Evolutionary conservation across 1,139 yeast species (phyloP), one percentile per base, ranked within the genome.

Genomic region (Candida gigantensis): DNA sequence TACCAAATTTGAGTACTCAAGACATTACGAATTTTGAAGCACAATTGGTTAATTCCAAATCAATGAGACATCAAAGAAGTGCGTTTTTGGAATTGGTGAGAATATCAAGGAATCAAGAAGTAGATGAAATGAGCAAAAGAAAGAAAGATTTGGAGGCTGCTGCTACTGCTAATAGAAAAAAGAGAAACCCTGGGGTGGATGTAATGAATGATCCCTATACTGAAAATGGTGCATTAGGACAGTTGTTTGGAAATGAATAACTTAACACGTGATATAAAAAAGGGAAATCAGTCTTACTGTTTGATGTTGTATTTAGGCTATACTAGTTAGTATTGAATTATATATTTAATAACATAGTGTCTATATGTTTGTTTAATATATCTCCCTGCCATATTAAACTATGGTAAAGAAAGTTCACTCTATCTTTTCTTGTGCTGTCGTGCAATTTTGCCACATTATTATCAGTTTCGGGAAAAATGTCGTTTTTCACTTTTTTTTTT

Each of bases 51-150:
- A 73, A 73, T 35, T 79, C 84, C 10, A 80, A 79, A 51, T 75
- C 83, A 11, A 68, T 82, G 45, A 77, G 84, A 44, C 90, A 83
- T 52, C 95, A 85, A 60, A 70, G 92, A 43, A 77, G 84, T 6
- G 79, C 86, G 8, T 72, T 87, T 55, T 61, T 84, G 34, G 94
- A 84, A 46, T 79, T 84, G 47, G 63, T 80, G 7, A 73, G 72
- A 37, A 61, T 68, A 40, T 65, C 77, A 42, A 70, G 66, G 43
- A 66, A 65, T 23, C 52, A 47, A 18, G 53, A 48, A 46, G 62
- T 63, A 34, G 65, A 62, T 51, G 69, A 71, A 30, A 62, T 68
- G 56, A 58, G 55, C 21, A 63, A 68, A 44, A 69, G 79, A 35
- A 78, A 76, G 50, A 79, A 79, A 53, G 72, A 70, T 42, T 55